Evolutionary conservation across 352 stramenopile genomes (phyloP).

Genomic region (Phytopythium kandeliae): DNA sequence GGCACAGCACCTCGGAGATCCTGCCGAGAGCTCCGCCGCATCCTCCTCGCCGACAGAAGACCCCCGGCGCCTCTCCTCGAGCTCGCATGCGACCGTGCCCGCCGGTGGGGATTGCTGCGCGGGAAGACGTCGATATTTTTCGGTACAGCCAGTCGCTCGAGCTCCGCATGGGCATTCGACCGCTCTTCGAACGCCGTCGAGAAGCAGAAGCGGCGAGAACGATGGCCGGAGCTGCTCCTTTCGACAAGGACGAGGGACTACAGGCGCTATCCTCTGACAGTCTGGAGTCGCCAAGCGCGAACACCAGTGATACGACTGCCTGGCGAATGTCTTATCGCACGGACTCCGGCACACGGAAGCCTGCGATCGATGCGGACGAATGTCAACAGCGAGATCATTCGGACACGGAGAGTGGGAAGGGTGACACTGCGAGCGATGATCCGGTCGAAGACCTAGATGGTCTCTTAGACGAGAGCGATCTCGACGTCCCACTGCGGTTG

Average conservation of each 20-base stretch:
- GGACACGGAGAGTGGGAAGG: not conserved
- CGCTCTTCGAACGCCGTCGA: constrained; percentile 57
- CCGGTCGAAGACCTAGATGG: not conserved
- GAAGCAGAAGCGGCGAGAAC: constrained; percentile 24
- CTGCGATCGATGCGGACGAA: not conserved
- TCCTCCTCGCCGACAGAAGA: not conserved
- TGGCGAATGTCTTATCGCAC: too few relatives aligned
- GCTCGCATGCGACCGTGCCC: constrained; percentile 24
- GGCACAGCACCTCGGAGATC: not conserved
- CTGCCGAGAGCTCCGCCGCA: not conserved
- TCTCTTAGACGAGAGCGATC: not conserved
- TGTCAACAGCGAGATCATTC: too few relatives aligned
- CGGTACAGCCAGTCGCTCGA: constrained; percentile 45
- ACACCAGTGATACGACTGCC: too few relatives aligned
- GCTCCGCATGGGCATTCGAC: constrained; percentile 64
- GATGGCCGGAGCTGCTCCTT: too few relatives aligned
- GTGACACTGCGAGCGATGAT: not conserved
- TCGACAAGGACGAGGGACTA: not conserved
- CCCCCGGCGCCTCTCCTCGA: not conserved
- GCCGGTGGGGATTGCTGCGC: constrained; percentile 30
- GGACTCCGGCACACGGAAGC: not conserved
- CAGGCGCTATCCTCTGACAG: not conserved
- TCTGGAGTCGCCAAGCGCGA: too few relatives aligned
- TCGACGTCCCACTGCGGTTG: not conserved
- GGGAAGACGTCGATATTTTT: constrained; percentile 54